Percentiles rank a stretch among this genome's conserved stretches.
These are phyloP conservation scores for Suillus luteus DNA, from an alignment of 768 basidiomycete species.

Conservation along the genomic window DNA sequence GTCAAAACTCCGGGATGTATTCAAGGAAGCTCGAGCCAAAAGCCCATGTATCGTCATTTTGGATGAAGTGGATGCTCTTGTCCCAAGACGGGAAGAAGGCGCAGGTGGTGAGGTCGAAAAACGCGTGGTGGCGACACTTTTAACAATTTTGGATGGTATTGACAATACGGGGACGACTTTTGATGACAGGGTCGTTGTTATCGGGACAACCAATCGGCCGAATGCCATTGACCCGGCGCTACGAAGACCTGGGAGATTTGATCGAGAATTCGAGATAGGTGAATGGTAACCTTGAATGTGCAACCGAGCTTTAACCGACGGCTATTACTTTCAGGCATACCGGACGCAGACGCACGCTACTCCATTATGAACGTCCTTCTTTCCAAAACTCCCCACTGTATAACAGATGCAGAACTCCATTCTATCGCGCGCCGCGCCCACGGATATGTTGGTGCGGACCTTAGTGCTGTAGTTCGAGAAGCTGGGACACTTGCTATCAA, in stretches of 20 bases:
- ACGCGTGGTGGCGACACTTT: slow-evolving; percentile 89
- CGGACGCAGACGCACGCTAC: slow-evolving; percentile 80
- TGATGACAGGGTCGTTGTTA: slow-evolving; percentile 78
- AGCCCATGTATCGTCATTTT: slow-evolving; percentile 93
- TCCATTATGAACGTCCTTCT: slow-evolving; percentile 89
- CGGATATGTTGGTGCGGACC: slow-evolving; percentile 96
- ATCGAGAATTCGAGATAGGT: slow-evolving; percentile 96
- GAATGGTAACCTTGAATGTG: slow-evolving; percentile 20
- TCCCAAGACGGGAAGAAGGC: slow-evolving; percentile 85
- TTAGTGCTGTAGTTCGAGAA: slow-evolving; percentile 89
- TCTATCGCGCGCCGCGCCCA: slow-evolving; percentile 78
- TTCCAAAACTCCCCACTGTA: slow-evolving; percentile 73
- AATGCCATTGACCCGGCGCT: slow-evolving; percentile 96
- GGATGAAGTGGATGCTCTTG: slow-evolving; percentile 95
- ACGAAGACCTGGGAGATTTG: slow-evolving; percentile 86
- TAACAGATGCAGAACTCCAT: slow-evolving; percentile 61
- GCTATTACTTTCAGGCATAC: slow-evolving; percentile 61
- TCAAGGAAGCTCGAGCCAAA: slow-evolving; percentile 76
- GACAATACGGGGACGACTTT: slow-evolving; percentile 47
- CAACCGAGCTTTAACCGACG: not conserved
- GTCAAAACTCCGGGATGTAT: slow-evolving; percentile 84
- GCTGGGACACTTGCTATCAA: slow-evolving; percentile 93
- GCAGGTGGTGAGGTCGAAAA: slow-evolving; percentile 95
- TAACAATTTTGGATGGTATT: slow-evolving; percentile 95
- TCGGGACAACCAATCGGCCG: slow-evolving; percentile 94